Percentiles rank a stretch among this genome's conserved stretches.
phyloP scores from a whole-genome alignment of 176 grass and related monocot genomes.

The Raddia guianensis region DNA sequence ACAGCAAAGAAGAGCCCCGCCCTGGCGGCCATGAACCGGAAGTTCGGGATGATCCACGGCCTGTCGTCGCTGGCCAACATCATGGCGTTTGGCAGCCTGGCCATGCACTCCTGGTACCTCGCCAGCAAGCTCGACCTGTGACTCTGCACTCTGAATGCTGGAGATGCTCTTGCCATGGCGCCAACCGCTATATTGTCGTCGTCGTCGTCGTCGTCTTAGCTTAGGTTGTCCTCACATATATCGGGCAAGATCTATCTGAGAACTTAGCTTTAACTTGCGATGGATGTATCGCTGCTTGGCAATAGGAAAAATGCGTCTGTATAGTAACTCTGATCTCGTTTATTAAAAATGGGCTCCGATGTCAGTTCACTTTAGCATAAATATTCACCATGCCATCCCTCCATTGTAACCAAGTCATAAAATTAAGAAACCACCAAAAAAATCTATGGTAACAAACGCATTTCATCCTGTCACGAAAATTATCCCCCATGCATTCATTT shows the following conservation, averaged over 20 bases:
- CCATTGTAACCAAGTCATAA: no score
- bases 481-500: no score
- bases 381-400: no score
- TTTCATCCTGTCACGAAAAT: no score
- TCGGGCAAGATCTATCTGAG: background rate
- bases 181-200: background rate
- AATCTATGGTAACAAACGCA: no score
- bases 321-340: no score
- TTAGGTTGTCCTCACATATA: background rate
- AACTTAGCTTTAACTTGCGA: background rate
- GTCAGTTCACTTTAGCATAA: no score
- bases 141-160: background rate
- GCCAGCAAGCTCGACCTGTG: slow-evolving; percentile 72
- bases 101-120: slow-evolving; percentile 88
- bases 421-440: no score
- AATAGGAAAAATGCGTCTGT: no score
- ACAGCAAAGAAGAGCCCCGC: slow-evolving; percentile 50
- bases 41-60: slow-evolving; percentile 85
- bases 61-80: slow-evolving; percentile 78
- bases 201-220: background rate
- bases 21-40: slow-evolving; percentile 68
- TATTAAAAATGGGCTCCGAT: no score
- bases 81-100: slow-evolving; percentile 76
- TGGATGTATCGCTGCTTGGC: background rate
- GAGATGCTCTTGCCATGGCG: background rate